phyloP scores from a whole-genome alignment of 306 rosid species.

The Vigna hirtella region DNA sequence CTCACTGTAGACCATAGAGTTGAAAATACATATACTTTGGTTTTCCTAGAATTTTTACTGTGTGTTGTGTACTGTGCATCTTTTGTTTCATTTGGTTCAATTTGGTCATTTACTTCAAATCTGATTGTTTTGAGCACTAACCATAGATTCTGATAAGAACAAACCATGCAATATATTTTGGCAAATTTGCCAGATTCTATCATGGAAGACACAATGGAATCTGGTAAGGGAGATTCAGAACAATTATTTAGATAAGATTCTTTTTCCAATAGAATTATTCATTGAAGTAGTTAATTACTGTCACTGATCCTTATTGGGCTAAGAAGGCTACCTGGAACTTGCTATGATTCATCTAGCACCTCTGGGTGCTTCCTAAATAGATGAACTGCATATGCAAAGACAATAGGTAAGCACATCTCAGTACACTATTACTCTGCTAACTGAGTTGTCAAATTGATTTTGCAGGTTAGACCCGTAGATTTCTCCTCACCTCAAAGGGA shows the following conservation, averaged over 20 bases:
- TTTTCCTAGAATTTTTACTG: conserved; percentile 20
- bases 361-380: not conserved
- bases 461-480: not conserved
- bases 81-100: conserved; percentile 6
- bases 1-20: not conserved
- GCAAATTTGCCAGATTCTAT: not conserved
- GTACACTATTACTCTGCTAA: not conserved
- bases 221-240: not conserved
- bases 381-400: not conserved
- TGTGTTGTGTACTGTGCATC: not conserved
- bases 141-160: not conserved
- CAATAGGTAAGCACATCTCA: not conserved
- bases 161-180: not conserved
- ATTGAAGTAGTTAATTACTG: not conserved
- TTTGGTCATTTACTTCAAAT: conserved; percentile 17
- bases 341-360: not conserved
- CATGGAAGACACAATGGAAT: not conserved
- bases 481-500: not conserved
- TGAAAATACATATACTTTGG: conserved; percentile 1
- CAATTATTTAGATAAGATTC: not conserved
- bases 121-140: not conserved
- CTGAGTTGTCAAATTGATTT: not conserved
- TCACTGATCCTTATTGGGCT: not conserved
- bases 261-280: not conserved
- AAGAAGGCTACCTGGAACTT: not conserved